Evolutionary conservation across 441 rosid species (phyloP).

Genomic region (Pelargonium hybrid): DNA sequence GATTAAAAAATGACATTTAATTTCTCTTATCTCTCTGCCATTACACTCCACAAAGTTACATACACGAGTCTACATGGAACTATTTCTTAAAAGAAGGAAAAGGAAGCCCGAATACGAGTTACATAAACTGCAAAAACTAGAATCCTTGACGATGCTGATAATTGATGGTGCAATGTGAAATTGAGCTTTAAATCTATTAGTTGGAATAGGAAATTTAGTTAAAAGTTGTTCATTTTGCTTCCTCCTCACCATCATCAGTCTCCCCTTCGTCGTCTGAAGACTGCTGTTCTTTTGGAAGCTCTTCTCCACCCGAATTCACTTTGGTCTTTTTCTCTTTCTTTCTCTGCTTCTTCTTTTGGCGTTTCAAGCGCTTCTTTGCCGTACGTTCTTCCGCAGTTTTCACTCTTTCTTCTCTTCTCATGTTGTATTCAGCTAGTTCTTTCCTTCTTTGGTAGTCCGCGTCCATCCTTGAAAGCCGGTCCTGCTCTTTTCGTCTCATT

Average conservation of each 20-base stretch:
- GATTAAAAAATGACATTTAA: neutral
- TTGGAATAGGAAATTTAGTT: neutral
- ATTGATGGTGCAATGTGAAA: neutral
- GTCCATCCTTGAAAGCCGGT: conserved; percentile 79
- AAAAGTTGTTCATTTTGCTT: conserved; percentile 12
- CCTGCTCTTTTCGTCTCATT: conserved; percentile 88
- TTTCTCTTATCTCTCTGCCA: neutral
- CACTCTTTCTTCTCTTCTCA: conserved; percentile 72
- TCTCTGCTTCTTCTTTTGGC: conserved; percentile 70
- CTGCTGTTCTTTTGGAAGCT: conserved; percentile 28
- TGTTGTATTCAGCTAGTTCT: conserved; percentile 51
- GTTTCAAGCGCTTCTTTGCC: conserved; percentile 71
- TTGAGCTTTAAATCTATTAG: neutral
- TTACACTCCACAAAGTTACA: conserved; percentile 9
- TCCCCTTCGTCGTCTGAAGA: conserved; percentile 35
- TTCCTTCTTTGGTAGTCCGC: conserved; percentile 67
- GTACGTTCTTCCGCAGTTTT: conserved; percentile 73
- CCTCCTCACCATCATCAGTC: conserved; percentile 31
- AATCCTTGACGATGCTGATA: neutral
- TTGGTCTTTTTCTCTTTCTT: conserved; percentile 59
- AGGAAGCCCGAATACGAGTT: neutral
- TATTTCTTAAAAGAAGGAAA: neutral
- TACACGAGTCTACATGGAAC: neutral
- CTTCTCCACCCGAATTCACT: conserved; percentile 32
- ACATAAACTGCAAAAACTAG: neutral